Percentiles rank a stretch among this genome's conserved stretches.
phyloP scores from a whole-genome alignment of 225 moss, liverwort and hornwort species.

The Sphagnum tenellum region DNA sequence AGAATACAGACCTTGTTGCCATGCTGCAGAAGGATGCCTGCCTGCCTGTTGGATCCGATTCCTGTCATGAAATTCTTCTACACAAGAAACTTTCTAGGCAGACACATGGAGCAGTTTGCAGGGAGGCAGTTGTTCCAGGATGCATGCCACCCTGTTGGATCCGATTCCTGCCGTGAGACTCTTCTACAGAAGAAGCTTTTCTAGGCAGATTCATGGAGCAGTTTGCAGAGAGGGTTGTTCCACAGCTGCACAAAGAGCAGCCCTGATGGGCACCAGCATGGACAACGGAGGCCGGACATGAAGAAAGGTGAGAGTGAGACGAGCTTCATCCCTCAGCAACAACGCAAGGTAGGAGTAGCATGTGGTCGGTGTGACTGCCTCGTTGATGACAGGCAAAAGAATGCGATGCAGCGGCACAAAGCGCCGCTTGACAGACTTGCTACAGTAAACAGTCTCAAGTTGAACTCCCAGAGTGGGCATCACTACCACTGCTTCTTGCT shows the following conservation, averaged over 20 bases:
- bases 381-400: slow-evolving; percentile 76
- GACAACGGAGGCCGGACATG: slow-evolving; percentile 63
- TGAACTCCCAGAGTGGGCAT: slow-evolving; percentile 85
- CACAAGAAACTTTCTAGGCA: too few species aligned
- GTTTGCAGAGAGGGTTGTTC: slow-evolving; percentile 22
- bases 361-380: slow-evolving; percentile 71
- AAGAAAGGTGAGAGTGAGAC: slow-evolving; percentile 55
- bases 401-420: slow-evolving; percentile 73
- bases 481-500: slow-evolving; percentile 75
- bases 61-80: too few species aligned
- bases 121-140: too few species aligned
- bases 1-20: too few species aligned
- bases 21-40: too few species aligned
- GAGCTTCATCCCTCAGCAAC: slow-evolving; percentile 58
- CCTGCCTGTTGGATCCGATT: too few species aligned
- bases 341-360: slow-evolving; percentile 81
- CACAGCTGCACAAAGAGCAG: slow-evolving; percentile 49
- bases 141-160: too few species aligned
- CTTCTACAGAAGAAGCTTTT: too few species aligned
- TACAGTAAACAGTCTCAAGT: slow-evolving; percentile 68
- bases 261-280: slow-evolving; percentile 76
- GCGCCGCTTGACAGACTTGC: slow-evolving; percentile 51
- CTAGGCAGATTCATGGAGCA: slow-evolving; percentile 7
- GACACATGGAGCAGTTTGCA: too few species aligned
- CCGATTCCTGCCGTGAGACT: too few species aligned